These are phyloP conservation scores for Euphorbia lathyris DNA, from an alignment of 345 rosid genomes.

Conservation along the genomic window DNA sequence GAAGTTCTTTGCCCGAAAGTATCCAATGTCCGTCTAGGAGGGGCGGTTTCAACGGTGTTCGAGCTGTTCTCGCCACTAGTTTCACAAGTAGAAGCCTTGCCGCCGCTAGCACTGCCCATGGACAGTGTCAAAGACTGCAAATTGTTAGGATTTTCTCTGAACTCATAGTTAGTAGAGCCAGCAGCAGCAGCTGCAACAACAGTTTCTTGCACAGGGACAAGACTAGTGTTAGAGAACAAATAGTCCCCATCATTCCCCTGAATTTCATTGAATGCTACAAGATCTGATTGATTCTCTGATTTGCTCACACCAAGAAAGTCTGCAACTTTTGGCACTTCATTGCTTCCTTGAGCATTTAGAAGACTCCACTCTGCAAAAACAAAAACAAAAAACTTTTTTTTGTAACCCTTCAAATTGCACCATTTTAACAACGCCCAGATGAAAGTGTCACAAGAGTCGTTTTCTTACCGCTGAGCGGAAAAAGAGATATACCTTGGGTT, in stretches of 20 bases:
- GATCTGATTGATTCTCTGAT: constrained; percentile 69
- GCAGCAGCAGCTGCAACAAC: constrained; percentile 37
- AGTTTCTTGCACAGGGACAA: constrained; percentile 52
- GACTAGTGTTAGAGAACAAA: constrained; percentile 47
- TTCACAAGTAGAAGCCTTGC: constrained; percentile 57
- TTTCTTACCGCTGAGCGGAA: not conserved
- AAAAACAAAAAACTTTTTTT: not conserved
- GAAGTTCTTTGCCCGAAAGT: constrained; percentile 97
- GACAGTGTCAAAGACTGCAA: constrained; percentile 82
- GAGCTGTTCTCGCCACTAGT: constrained; percentile 59
- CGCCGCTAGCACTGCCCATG: constrained; percentile 86
- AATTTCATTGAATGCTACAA: constrained; percentile 61
- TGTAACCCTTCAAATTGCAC: too few species aligned
- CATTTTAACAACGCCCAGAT: too few species aligned
- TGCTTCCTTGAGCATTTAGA: constrained; percentile 56
- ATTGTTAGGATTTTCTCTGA: constrained; percentile 64
- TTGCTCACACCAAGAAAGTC: constrained; percentile 94
- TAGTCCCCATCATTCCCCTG: constrained; percentile 59
- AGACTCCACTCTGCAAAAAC: constrained; percentile 66
- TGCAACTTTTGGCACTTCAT: constrained; percentile 87
- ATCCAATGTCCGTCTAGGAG: constrained; percentile 83
- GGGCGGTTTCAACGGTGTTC: constrained; percentile 47
- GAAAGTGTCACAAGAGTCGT: too few species aligned
- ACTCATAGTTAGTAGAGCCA: constrained; percentile 43
- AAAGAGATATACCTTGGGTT: constrained; percentile 58